Evolutionary conservation across 139 green algal genomes (phyloP).

Genomic region (Medakamo hakoo): DNA sequence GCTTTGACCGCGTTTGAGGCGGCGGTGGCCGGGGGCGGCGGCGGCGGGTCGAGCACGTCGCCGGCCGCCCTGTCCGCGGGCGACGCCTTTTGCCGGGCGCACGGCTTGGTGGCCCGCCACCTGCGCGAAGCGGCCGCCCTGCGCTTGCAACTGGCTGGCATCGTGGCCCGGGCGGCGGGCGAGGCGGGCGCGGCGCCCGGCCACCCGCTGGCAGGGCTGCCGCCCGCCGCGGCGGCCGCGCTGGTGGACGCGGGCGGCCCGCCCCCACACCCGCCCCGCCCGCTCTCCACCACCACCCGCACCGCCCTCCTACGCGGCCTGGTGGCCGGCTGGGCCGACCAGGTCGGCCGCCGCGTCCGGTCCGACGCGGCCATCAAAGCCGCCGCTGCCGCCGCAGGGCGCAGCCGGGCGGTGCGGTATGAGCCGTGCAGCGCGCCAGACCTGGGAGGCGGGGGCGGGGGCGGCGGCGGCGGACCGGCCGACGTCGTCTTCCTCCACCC

Average conservation of each 20-base stretch:
- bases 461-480: slow-evolving; percentile 11
- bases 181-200: neutral
- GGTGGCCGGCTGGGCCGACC: slow-evolving; percentile 77
- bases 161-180: slow-evolving; percentile 10
- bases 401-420: slow-evolving; percentile 9
- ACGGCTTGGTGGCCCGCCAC: slow-evolving; percentile 52
- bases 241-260: slow-evolving; percentile 1
- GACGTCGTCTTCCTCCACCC: slow-evolving; percentile 82
- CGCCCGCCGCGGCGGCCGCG: slow-evolving; percentile 1
- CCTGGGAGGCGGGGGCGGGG: slow-evolving; percentile 49
- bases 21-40: slow-evolving; percentile 6
- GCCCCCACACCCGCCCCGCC: slow-evolving; percentile 3
- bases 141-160: slow-evolving; percentile 39
- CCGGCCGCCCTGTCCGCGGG: no score
- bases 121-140: slow-evolving; percentile 53
- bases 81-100: slow-evolving; percentile 34
- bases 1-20: slow-evolving; percentile 64
- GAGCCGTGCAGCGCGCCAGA: slow-evolving; percentile 16
- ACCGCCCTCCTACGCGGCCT: slow-evolving; percentile 40
- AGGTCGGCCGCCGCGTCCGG: slow-evolving; percentile 34
- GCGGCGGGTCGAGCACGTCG: neutral
- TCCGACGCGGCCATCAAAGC: slow-evolving; percentile 24
- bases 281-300: slow-evolving; percentile 12
- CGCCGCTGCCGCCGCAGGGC: slow-evolving; percentile 2
- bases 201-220: neutral